Base-by-base conservation (phyloP, 2,329 filamentous ascomycete genomes). In the Neospermospora avenae region DNA sequence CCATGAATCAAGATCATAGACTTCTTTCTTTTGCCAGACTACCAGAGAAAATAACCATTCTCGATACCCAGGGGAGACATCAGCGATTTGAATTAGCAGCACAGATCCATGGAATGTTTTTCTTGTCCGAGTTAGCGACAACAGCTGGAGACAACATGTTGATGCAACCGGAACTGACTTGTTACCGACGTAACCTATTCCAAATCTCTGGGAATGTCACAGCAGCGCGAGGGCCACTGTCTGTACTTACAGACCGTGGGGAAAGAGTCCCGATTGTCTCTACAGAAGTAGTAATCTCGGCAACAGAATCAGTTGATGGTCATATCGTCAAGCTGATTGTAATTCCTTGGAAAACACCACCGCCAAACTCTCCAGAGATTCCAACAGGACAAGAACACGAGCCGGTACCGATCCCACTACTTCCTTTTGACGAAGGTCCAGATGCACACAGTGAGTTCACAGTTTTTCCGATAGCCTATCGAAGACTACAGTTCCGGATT, bases 311-410 rank as follows among this genome's bases (percentile, higher is more conserved):
- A 1, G 92, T 96, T 16, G 93, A 98, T 73, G 91, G 91, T 35
- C 93, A 96, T 68, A 79, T 90, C 0, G 91, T 97, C 45, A 93
- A 96, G 69, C 87, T 98, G 63, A 97, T 98, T 64, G 95, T 95
- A 7, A 96, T 98, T 61, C 93, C 93, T 0, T 98, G 93, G 93
- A 98, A 98, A 79, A 97, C 93, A 1, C 93, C 92, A 1, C 90
- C 89, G 28, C 90, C 90, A 54, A 90, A 88, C 75, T 85, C 87
- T 3, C 82, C 85, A n/a, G 84, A 88, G 65, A 80, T 86, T 60
- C 81, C 76, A 63, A 84, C 88, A 63, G 78, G 78, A 1, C 79
- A 79, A 0, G 93, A 98, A 72, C 92, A 93, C 71, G 93, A 98
- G 73, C 93, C 93, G 4, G 85, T 89, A 0, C 84, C 91, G 1